These are phyloP conservation scores for Diaporthe capsici DNA, from an alignment of 2,329 filamentous ascomycete species.

Conservation along the genomic window DNA sequence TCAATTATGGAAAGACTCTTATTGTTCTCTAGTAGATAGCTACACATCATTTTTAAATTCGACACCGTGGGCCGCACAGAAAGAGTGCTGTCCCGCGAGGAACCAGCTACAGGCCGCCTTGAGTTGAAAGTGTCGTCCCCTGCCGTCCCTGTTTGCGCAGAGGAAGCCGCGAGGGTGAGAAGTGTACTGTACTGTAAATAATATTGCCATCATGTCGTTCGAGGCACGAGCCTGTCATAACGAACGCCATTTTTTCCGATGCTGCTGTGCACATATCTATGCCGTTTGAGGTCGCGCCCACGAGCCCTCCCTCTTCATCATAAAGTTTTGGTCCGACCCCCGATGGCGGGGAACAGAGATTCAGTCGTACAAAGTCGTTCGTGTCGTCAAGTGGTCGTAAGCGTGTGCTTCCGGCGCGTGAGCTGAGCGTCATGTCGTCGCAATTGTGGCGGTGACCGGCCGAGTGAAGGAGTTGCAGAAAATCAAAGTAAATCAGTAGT, in stretches of 20 bases:
- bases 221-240: slow-evolving; percentile 39
- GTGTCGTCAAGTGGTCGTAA: slow-evolving; percentile 48
- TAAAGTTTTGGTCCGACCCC: slow-evolving; percentile 28
- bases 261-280: slow-evolving; percentile 38
- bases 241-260: slow-evolving; percentile 39
- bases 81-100: slow-evolving; percentile 18
- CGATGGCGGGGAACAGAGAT: slow-evolving; percentile 21
- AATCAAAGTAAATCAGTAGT: slow-evolving; percentile 29
- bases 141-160: not conserved
- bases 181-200: slow-evolving; percentile 37
- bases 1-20: not conserved
- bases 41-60: slow-evolving; percentile 20
- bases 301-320: slow-evolving; percentile 31
- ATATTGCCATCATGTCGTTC: slow-evolving; percentile 41
- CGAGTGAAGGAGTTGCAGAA: slow-evolving; percentile 42
- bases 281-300: slow-evolving; percentile 25
- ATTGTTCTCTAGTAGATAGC: slow-evolving; percentile 28
- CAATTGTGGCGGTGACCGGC: slow-evolving; percentile 45
- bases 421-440: slow-evolving; percentile 45
- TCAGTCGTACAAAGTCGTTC: slow-evolving; percentile 50
- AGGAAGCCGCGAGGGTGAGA: not conserved
- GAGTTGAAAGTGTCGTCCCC: not conserved
- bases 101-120: slow-evolving; percentile 25
- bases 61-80: not conserved
- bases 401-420: slow-evolving; percentile 43